phyloP scores from a whole-genome alignment of 805 yeast genomes.

The Tetrapisispora pingtungensis region DNA sequence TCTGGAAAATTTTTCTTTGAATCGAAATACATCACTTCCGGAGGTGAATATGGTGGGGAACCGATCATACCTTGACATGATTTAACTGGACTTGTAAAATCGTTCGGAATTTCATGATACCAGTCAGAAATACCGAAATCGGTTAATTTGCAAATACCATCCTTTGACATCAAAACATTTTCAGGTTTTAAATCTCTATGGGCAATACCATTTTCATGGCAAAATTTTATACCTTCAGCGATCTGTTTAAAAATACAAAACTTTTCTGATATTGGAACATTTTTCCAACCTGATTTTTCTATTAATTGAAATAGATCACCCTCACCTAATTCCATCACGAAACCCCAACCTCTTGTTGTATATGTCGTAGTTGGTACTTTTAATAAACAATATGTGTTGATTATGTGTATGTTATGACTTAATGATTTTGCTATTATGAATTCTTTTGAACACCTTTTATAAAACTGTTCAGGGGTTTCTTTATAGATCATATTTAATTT shows the following conservation, averaged over 20 bases:
- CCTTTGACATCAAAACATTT: conserved; percentile 48
- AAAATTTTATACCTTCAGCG: conserved; percentile 47
- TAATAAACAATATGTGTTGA: conserved; percentile 44
- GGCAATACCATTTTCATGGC: conserved; percentile 59
- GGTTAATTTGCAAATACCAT: conserved; percentile 57
- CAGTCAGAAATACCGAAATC: conserved; percentile 71
- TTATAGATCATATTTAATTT: conserved; percentile 49
- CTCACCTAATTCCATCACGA: conserved; percentile 55
- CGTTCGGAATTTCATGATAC: conserved; percentile 46
- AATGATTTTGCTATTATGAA: conserved; percentile 48
- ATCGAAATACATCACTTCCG: conserved; percentile 52
- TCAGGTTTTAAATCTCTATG: conserved; percentile 74
- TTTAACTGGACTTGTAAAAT: conserved; percentile 35
- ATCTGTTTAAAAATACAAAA: conserved; percentile 63
- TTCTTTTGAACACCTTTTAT: conserved; percentile 54
- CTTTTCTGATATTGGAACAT: conserved; percentile 41
- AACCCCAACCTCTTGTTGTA: conserved; percentile 67
- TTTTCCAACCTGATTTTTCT: conserved; percentile 51
- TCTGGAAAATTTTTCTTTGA: conserved; percentile 27
- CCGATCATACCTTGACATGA: conserved; percentile 47
- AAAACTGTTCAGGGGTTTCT: conserved; percentile 59
- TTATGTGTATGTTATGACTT: conserved; percentile 50
- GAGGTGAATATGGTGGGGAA: conserved; percentile 74
- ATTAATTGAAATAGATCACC: conserved; percentile 55
- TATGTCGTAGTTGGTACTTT: conserved; percentile 47